Percentiles rank a stretch among this genome's conserved stretches.
phyloP scores from a whole-genome alignment of 1,284 basidiomycete genomes.

The Cerrena zonata region DNA sequence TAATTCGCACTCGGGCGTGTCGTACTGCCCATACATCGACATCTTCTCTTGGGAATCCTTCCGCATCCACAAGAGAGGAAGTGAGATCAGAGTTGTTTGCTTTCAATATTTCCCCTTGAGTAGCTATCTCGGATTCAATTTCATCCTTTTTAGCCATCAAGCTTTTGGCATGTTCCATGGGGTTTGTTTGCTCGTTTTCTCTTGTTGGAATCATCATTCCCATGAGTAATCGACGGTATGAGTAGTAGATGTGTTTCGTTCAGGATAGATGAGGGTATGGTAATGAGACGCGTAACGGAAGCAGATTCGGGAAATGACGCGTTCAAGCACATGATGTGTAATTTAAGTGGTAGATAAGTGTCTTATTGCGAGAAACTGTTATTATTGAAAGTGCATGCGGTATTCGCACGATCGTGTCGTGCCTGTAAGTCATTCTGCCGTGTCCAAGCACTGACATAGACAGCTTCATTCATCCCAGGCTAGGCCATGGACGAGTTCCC shows the following conservation, averaged over 20 bases:
- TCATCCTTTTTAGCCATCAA: conserved; percentile 58
- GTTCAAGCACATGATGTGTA: conserved; percentile 3
- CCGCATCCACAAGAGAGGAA: conserved; percentile 71
- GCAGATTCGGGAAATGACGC: neutral
- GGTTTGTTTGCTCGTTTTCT: conserved; percentile 27
- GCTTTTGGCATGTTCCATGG: conserved; percentile 48
- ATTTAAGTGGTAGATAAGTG: neutral
- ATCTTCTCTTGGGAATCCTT: conserved; percentile 82
- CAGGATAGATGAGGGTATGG: neutral
- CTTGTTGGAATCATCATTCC: conserved; percentile 43
- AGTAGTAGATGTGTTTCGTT: neutral
- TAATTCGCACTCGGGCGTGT: conserved; percentile 64
- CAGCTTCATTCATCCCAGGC: neutral
- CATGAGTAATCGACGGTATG: conserved; percentile 26
- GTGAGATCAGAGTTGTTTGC: conserved; percentile 55
- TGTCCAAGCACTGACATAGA: too few relatives aligned
- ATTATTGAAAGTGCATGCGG: neutral
- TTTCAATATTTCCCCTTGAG: conserved; percentile 56
- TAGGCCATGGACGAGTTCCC: neutral
- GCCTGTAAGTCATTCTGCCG: too few relatives aligned
- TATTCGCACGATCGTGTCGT: too few relatives aligned
- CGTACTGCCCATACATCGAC: conserved; percentile 81
- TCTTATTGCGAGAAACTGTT: neutral
- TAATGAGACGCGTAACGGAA: neutral
- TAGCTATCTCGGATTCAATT: conserved; percentile 60